Evolutionary conservation across 2,329 filamentous ascomycete genomes (phyloP).

Genomic region (Diaporthe sp.): DNA sequence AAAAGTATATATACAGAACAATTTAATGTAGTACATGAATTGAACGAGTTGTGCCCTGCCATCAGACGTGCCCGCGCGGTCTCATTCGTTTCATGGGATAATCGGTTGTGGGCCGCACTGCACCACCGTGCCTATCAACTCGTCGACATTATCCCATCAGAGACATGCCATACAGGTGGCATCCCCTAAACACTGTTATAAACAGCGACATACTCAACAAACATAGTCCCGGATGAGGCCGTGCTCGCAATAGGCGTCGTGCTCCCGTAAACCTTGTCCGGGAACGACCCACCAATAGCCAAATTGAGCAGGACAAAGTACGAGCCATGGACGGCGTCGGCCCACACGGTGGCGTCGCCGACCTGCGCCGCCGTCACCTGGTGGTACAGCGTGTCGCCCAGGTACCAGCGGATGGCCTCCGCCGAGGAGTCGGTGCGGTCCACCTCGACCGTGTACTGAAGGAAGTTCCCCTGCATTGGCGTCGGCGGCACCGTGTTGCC

Average conservation of each 20-base stretch:
- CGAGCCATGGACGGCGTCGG: conserved; percentile 46
- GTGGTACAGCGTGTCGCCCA: conserved; percentile 45
- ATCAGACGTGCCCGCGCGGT: not conserved
- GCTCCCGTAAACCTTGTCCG: conserved; percentile 46
- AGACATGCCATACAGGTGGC: not conserved
- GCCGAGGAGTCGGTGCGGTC: conserved; percentile 41
- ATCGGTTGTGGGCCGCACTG: not conserved
- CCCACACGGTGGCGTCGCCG: conserved; percentile 45
- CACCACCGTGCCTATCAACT: not conserved
- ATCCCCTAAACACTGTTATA: conserved; percentile 17
- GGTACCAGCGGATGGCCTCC: conserved; percentile 47
- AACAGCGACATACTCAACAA: conserved; percentile 33
- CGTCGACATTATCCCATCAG: not conserved
- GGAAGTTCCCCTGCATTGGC: conserved; percentile 46
- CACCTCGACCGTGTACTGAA: conserved; percentile 49
- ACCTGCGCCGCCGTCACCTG: conserved; percentile 45
- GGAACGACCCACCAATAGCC: conserved; percentile 49
- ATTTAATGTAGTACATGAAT: not conserved
- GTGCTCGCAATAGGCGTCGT: conserved; percentile 44
- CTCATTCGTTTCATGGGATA: not conserved
- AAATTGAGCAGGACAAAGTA: conserved; percentile 49
- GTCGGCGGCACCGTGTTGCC: conserved; percentile 27
- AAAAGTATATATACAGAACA: conserved; percentile 2
- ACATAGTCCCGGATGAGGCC: conserved; percentile 19
- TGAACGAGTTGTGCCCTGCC: not conserved